Evolutionary conservation across 2,329 filamentous ascomycete genomes (phyloP).

Genomic region (Cercospora berteroae): DNA sequence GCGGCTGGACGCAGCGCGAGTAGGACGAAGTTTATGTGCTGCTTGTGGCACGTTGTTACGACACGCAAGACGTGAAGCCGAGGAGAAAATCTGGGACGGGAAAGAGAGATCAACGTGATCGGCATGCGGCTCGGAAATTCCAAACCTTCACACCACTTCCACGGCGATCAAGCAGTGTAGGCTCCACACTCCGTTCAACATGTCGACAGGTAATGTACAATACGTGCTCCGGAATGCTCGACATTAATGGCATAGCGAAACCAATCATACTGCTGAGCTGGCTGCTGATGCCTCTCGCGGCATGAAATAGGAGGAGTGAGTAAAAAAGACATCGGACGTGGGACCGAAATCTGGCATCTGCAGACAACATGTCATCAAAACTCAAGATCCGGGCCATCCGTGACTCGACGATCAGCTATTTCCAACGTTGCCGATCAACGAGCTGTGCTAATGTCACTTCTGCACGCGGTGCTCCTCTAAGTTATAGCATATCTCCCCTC

Average conservation of each 20-base stretch:
- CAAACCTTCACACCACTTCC: neutral
- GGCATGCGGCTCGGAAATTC: neutral
- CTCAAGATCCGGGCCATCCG: neutral
- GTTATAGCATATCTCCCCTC: neutral
- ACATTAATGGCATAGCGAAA: neutral
- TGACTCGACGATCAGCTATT: neutral
- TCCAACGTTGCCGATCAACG: neutral
- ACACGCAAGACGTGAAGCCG: neutral
- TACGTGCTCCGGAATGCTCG: neutral
- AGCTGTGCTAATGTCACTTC: neutral
- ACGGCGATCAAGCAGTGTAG: neutral
- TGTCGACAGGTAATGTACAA: neutral
- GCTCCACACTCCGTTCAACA: neutral
- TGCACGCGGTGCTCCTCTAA: neutral
- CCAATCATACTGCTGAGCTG: neutral
- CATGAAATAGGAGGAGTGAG: neutral
- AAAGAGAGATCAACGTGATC: slow-evolving; percentile 1
- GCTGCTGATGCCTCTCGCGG: neutral
- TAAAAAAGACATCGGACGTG: neutral
- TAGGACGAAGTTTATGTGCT: neutral
- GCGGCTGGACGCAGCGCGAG: neutral
- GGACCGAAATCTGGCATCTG: neutral
- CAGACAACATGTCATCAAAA: neutral
- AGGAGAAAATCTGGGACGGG: neutral
- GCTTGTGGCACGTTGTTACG: neutral